phyloP scores from a whole-genome alignment of 2,329 filamentous ascomycete species.

The Phyllosticta citriasiana region DNA sequence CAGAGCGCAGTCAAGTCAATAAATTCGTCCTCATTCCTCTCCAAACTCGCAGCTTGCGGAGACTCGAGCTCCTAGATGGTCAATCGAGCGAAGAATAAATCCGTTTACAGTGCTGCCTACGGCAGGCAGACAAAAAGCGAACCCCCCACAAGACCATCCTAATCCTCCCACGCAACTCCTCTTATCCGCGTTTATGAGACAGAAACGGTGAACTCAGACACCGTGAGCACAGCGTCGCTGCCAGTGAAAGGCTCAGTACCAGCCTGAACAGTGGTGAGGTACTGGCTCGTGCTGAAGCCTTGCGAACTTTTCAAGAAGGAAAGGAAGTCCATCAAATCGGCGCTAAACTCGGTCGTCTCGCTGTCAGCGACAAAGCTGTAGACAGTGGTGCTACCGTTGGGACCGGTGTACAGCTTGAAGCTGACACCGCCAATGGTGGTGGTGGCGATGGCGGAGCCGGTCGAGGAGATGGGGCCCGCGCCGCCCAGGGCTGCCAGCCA shows the following conservation, averaged over 20 bases:
- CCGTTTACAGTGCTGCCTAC: neutral
- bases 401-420: constrained; percentile 53
- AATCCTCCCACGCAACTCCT: neutral
- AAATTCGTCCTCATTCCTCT: neutral
- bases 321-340: constrained; percentile 49
- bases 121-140: too few species aligned
- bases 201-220: constrained; percentile 27
- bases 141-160: neutral
- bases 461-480: constrained; percentile 50
- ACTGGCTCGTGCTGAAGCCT: constrained; percentile 40
- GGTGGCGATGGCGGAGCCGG: constrained; percentile 43
- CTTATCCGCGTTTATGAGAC: neutral
- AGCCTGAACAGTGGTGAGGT: constrained; percentile 43
- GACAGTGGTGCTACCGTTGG: constrained; percentile 50
- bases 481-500: constrained; percentile 51
- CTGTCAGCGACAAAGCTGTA: constrained; percentile 48
- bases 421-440: constrained; percentile 42
- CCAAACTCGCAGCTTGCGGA: neutral
- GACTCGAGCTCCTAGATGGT: neutral
- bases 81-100: neutral
- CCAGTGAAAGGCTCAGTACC: constrained; percentile 50
- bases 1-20: neutral
- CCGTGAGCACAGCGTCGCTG: constrained; percentile 36
- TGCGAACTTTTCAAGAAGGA: constrained; percentile 44
- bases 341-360: constrained; percentile 43